These are phyloP conservation scores for Suillus decipiens DNA, from an alignment of 768 basidiomycete species.

Conservation along the genomic window DNA sequence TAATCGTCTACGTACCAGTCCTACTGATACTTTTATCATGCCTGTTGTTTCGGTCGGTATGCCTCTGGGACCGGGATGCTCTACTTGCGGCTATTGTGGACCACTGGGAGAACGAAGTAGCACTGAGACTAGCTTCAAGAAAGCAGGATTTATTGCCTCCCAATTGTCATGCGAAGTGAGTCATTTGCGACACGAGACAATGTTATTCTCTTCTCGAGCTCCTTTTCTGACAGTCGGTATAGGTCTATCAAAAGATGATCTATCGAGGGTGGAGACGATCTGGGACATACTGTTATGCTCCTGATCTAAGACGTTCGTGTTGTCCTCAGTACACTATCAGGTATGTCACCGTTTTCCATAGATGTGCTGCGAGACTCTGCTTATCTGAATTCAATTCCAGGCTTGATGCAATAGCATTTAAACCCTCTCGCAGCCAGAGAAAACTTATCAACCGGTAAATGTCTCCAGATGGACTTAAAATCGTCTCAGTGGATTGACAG, in stretches of 20 bases:
- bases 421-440: slow-evolving; percentile 71
- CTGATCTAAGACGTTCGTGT: slow-evolving; percentile 78
- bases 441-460: slow-evolving; percentile 70
- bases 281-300: slow-evolving; percentile 85
- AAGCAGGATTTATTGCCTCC: slow-evolving; percentile 50
- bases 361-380: background rate
- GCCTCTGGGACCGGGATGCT: slow-evolving; percentile 28
- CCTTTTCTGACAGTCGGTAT: slow-evolving; percentile 6
- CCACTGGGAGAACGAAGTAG: slow-evolving; percentile 50
- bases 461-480: background rate
- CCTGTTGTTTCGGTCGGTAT: slow-evolving; percentile 28
- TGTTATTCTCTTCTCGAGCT: background rate
- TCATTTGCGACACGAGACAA: background rate
- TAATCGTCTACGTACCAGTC: background rate
- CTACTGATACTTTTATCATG: slow-evolving; percentile 17
- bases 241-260: slow-evolving; percentile 84
- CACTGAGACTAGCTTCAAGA: slow-evolving; percentile 43
- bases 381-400: slow-evolving; percentile 35
- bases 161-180: slow-evolving; percentile 56
- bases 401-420: slow-evolving; percentile 66
- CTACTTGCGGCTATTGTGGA: slow-evolving; percentile 71
- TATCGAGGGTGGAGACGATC: slow-evolving; percentile 86
- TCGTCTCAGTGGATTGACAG: background rate
- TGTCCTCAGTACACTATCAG: slow-evolving; percentile 96
- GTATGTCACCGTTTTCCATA: slow-evolving; percentile 39